These are phyloP conservation scores for Alternaria triticimaculans DNA, from an alignment of 2,329 filamentous ascomycete genomes.

Conservation along the genomic window DNA sequence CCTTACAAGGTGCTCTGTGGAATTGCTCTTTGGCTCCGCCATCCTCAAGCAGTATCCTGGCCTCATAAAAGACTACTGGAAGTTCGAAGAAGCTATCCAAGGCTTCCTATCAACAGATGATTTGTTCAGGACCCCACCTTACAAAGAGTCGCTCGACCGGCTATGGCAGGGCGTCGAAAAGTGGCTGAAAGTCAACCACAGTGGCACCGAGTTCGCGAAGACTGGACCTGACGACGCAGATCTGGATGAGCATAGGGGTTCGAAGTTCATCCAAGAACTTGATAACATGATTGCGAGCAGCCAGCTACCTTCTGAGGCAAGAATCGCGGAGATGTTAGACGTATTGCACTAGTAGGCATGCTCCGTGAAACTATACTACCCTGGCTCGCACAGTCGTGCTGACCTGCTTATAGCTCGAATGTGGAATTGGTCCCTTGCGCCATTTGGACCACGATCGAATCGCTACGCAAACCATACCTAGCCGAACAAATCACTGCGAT, in stretches of 20 bases:
- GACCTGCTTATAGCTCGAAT: constrained; percentile 20
- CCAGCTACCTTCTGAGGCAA: background rate
- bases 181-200: constrained; percentile 28
- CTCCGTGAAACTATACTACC: background rate
- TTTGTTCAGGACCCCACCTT: background rate
- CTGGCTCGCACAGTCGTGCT: constrained; percentile 1
- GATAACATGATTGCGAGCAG: constrained; percentile 16
- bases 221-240: constrained; percentile 14
- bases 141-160: constrained; percentile 23
- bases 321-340: constrained; percentile 29
- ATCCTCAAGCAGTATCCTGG: constrained; percentile 35
- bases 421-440: constrained; percentile 21
- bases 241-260: constrained; percentile 30
- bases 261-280: constrained; percentile 30
- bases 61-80: constrained; percentile 35
- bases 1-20: constrained; percentile 31
- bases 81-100: constrained; percentile 30
- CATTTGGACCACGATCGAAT: constrained; percentile 38
- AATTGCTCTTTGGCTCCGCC: constrained; percentile 32
- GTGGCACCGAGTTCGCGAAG: constrained; percentile 23
- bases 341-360: constrained; percentile 34
- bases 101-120: constrained; percentile 4
- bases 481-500: constrained; percentile 19
- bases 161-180: constrained; percentile 28
- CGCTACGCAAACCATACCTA: constrained; percentile 26